Evolutionary conservation across 2,329 filamentous ascomycete genomes (phyloP).

Genomic region (Cytospora chrysosperma): DNA sequence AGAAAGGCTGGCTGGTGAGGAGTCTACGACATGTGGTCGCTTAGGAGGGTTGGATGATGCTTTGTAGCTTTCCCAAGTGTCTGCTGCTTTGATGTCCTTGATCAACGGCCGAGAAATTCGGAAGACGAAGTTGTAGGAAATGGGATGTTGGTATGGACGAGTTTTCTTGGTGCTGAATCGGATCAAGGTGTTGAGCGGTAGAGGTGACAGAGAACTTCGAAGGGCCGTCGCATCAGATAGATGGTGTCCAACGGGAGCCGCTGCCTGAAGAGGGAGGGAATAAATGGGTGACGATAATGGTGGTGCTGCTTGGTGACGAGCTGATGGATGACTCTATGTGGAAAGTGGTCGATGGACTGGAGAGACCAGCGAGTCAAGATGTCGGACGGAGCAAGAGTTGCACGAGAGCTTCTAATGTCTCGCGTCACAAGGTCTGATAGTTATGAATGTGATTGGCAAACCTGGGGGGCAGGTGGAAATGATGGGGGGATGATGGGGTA

Average conservation of each 20-base stretch:
- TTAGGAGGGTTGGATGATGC: not conserved
- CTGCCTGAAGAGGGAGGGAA: not conserved
- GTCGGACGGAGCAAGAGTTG: not conserved
- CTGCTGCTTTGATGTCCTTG: not conserved
- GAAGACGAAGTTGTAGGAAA: conserved; percentile 1
- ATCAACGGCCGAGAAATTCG: not conserved
- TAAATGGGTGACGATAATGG: not conserved
- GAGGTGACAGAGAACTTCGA: not conserved
- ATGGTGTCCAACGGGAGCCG: conserved; percentile 2
- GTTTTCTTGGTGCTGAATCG: not conserved
- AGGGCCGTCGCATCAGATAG: not conserved
- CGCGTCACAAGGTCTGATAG: conserved; percentile 23
- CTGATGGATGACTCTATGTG: not conserved
- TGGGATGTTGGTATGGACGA: not conserved
- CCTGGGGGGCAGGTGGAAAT: not conserved
- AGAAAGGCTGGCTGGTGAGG: conserved; percentile 3
- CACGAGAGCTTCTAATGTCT: conserved; percentile 21
- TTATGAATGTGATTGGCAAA: conserved; percentile 19
- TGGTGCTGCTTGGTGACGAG: not conserved
- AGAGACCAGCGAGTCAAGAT: not conserved
- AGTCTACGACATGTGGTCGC: conserved; percentile 11
- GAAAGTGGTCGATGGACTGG: not conserved
- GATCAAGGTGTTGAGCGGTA: not conserved
- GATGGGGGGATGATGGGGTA: not conserved
- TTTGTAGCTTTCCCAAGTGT: not conserved